Percentiles rank a stretch among this genome's conserved stretches.
Conservation (phyloP, 257 asterid genomes). For the Primulina huaijiensis region DNA sequence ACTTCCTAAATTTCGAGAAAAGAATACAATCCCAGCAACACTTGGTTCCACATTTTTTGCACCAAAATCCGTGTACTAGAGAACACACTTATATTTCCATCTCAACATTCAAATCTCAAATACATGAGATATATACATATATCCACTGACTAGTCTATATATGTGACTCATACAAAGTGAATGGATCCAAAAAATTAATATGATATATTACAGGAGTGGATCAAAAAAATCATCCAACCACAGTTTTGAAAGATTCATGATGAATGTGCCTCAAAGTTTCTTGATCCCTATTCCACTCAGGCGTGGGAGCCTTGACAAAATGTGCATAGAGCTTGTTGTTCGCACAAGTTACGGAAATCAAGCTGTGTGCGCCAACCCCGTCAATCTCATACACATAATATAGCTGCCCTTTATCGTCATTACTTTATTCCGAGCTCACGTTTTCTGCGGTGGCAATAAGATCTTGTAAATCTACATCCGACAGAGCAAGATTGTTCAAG, state of each 20-base stretch:
- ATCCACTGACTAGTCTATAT: no score
- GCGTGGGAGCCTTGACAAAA: constrained; percentile 79
- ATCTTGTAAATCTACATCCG: constrained; percentile 85
- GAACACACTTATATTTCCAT: no score
- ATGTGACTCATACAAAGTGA: no score
- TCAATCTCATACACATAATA: constrained; percentile 84
- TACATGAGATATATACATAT: no score
- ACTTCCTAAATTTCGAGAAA: no score
- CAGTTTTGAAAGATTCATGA: constrained; percentile 81
- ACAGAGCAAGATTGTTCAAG: constrained; percentile 73
- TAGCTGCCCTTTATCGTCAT: constrained; percentile 74
- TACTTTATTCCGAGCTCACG: constrained; percentile 61
- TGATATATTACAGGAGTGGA: neutral
- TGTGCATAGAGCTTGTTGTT: constrained; percentile 90
- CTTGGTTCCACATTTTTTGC: no score
- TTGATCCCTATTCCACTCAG: constrained; percentile 78
- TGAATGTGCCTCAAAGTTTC: constrained; percentile 74
- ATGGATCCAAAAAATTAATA: no score
- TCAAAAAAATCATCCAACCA: constrained; percentile 23
- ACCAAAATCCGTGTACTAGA: no score
- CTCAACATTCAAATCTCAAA: neutral
- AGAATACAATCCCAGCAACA: no score
- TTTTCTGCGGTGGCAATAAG: constrained; percentile 69
- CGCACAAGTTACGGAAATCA: constrained; percentile 88
- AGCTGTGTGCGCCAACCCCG: constrained; percentile 67